These are phyloP conservation scores for Boletus sp. DNA, from an alignment of 768 basidiomycete species.

Conservation along the genomic window DNA sequence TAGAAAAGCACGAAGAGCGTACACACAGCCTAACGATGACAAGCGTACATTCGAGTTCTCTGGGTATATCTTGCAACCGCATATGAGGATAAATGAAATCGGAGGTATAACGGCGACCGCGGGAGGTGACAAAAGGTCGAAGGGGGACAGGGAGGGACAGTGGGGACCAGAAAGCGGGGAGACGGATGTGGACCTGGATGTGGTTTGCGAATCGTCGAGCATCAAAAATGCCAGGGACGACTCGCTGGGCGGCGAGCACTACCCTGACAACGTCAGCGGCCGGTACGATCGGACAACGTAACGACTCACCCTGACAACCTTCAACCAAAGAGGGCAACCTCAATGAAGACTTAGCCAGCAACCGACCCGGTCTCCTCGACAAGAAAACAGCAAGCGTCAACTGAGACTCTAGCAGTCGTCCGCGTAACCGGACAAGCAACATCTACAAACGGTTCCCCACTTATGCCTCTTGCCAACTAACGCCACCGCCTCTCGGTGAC, in stretches of 20 bases:
- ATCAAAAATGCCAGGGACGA: neutral
- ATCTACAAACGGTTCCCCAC: slow-evolving; percentile 5
- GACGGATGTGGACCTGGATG: neutral
- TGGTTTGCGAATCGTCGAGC: neutral
- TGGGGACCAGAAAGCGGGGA: neutral
- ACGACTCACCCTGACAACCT: slow-evolving; percentile 4
- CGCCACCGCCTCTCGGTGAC: slow-evolving; percentile 27
- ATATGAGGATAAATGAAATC: slow-evolving; percentile 5
- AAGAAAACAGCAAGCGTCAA: slow-evolving; percentile 1
- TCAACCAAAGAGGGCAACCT: slow-evolving; percentile 2
- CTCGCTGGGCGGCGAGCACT: neutral
- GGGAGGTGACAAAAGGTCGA: neutral
- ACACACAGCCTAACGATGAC: slow-evolving; percentile 16
- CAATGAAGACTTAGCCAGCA: neutral
- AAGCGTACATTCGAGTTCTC: slow-evolving; percentile 17
- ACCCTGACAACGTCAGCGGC: neutral
- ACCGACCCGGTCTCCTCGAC: neutral
- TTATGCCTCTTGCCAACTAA: slow-evolving; percentile 8
- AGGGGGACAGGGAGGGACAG: neutral
- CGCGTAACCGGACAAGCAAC: neutral
- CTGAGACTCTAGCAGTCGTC: neutral
- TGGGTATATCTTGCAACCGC: slow-evolving; percentile 11
- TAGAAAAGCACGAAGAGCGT: slow-evolving; percentile 9
- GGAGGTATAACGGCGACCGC: neutral
- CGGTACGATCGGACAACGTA: neutral